phyloP scores from a whole-genome alignment of 345 rosid species.

The Sapria himalayana region DNA sequence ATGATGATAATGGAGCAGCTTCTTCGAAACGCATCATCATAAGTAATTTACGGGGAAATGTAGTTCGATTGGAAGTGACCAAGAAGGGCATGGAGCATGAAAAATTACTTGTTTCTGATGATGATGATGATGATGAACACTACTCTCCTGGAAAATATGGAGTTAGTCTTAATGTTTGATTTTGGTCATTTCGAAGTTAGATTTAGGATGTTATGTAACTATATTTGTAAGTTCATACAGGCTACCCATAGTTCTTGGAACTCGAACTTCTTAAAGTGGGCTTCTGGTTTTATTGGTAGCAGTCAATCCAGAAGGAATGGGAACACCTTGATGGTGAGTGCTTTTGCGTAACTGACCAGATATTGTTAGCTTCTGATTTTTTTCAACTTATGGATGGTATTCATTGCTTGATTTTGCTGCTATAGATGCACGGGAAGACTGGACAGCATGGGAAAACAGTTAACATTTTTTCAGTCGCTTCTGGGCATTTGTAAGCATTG shows the following conservation, averaged over 20 bases:
- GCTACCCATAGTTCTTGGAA: slow-evolving; percentile 44
- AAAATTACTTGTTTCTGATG: slow-evolving; percentile 48
- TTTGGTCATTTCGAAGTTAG: background rate
- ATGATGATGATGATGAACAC: slow-evolving; percentile 31
- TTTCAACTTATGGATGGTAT: background rate
- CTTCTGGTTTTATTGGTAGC: slow-evolving; percentile 68
- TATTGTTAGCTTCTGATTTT: background rate
- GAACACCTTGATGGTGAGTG: slow-evolving; percentile 21
- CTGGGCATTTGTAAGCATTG: slow-evolving; percentile 86
- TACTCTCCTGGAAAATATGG: slow-evolving; percentile 20
- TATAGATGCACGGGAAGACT: slow-evolving; percentile 42
- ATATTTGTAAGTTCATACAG: slow-evolving; percentile 14
- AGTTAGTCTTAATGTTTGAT: slow-evolving; percentile 17
- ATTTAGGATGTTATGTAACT: background rate
- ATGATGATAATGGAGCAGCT: slow-evolving; percentile 27
- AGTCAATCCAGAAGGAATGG: slow-evolving; percentile 23
- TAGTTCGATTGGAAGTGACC: slow-evolving; percentile 72
- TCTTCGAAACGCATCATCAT: slow-evolving; percentile 56
- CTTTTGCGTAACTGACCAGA: background rate
- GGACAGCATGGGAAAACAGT: slow-evolving; percentile 63
- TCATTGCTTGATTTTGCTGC: slow-evolving; percentile 8
- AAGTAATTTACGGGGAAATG: slow-evolving; percentile 83
- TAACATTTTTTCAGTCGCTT: slow-evolving; percentile 86
- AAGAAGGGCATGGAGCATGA: slow-evolving; percentile 93
- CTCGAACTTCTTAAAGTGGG: slow-evolving; percentile 84